Base-by-base conservation (phyloP, 345 rosid species). In the Tarenaya hassleriana region DNA sequence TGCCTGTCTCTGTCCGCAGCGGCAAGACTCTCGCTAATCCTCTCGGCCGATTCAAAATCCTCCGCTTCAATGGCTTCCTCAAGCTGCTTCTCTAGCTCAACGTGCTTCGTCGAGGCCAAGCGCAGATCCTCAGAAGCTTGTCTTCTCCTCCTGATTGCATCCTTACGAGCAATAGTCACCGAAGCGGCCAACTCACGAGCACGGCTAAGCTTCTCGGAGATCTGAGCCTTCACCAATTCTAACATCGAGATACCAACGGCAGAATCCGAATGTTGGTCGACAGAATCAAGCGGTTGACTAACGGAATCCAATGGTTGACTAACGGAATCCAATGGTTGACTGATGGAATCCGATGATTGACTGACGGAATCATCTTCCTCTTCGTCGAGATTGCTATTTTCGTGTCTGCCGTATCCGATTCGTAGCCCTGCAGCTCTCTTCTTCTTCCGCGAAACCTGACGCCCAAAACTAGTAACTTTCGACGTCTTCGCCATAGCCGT, bases 31-130 rank as follows among this genome's bases (percentile, higher is more conserved):
- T 89, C 82, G 43, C 95, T 89, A 61, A 89, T 72, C 60, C 64
- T 77, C 67, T 89, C 83, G 3, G 92, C 97, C 7, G 71, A 73
- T 49, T 83, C 95, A 19, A 89, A 89, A 69, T 89, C 95, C 69
- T 89, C 97, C 0, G 89, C 68, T 53, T 89, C 97, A 41, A 89
- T 82, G 6, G 89, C 94, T 14, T 78, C 85, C 56, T 85, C 87
- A 73, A 89, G 72, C 63, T 75, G 75, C 62, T 60, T 71, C 65
- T 85, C 92, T 18, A 89, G 80, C 40, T 73, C 79, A 10, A 68
- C 64, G 61, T 67, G 77, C 41, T 58, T 63, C 7, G 62, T 54
- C 4, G 89, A 81, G 55, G 79, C 89, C 8, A 54, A 75, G 50
- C 69, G 58, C 50, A 85, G 76, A 62, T 64, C 64, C 24, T 79